phyloP scores from a whole-genome alignment of 805 yeast species.

The Metschnikowia cubensis region DNA sequence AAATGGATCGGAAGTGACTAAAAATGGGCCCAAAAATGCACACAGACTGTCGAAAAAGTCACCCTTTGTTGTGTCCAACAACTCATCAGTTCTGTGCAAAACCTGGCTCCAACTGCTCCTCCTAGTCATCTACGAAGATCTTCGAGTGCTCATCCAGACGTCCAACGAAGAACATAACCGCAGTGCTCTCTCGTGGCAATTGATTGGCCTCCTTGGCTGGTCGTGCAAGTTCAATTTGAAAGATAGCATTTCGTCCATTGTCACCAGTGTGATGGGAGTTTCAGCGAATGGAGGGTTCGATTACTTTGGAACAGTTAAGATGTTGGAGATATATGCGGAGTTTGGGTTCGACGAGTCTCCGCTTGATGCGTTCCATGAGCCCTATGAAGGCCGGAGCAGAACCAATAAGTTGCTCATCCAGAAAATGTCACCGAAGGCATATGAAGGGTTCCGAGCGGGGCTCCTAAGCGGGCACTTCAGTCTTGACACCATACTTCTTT shows the following conservation, averaged over 20 bases:
- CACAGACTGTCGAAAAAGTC: not conserved
- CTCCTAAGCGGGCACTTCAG: slow-evolving; percentile 28
- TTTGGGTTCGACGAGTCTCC: slow-evolving; percentile 35
- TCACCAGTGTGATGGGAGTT: slow-evolving; percentile 46
- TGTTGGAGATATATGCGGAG: slow-evolving; percentile 47
- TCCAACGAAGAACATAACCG: slow-evolving; percentile 33
- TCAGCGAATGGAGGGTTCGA: slow-evolving; percentile 58
- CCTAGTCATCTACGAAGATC: slow-evolving; percentile 64
- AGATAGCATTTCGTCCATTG: slow-evolving; percentile 35
- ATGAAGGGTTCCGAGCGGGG: slow-evolving; percentile 21
- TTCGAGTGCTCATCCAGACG: slow-evolving; percentile 25
- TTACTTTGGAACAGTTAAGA: slow-evolving; percentile 49
- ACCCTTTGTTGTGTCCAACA: slow-evolving; percentile 20
- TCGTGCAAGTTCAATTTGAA: slow-evolving; percentile 35
- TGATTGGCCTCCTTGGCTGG: slow-evolving; percentile 50
- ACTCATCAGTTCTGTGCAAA: slow-evolving; percentile 49
- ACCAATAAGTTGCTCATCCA: slow-evolving; percentile 33
- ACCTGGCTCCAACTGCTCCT: slow-evolving; percentile 77
- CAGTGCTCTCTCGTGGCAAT: slow-evolving; percentile 71
- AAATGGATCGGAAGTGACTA: too few species aligned
- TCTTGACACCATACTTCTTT: slow-evolving; percentile 31
- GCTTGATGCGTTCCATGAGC: slow-evolving; percentile 29
- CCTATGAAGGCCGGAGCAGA: slow-evolving; percentile 23
- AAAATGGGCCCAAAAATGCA: too few species aligned
- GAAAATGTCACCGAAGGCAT: slow-evolving; percentile 18